Conservation (phyloP, 495 filamentous ascomycete species). For the Cercophora newfieldiana region DNA sequence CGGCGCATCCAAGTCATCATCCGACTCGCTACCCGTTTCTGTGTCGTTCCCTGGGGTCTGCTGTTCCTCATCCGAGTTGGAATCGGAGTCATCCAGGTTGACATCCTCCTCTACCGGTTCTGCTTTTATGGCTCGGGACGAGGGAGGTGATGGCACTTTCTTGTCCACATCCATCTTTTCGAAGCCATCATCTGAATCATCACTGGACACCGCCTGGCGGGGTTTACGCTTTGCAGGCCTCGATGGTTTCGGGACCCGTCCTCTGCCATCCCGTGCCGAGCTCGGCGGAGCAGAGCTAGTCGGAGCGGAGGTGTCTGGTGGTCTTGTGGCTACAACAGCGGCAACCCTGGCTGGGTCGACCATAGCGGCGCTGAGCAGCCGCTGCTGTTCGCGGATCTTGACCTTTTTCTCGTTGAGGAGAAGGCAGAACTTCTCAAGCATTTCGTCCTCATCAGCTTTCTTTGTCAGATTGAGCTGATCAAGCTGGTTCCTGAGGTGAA, state of each 20-base stretch:
- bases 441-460: slow-evolving; percentile 64
- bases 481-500: slow-evolving; percentile 56
- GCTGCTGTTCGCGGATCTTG: slow-evolving; percentile 84
- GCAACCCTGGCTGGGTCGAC: slow-evolving; percentile 49
- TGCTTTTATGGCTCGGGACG: slow-evolving; percentile 1
- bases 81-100: background rate
- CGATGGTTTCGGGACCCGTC: slow-evolving; percentile 23
- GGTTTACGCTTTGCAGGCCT: slow-evolving; percentile 54
- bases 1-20: slow-evolving; percentile 34
- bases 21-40: slow-evolving; percentile 46
- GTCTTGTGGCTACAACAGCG: slow-evolving; percentile 13
- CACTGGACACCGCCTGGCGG: slow-evolving; percentile 36
- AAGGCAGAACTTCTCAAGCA: slow-evolving; percentile 69
- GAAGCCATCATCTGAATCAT: slow-evolving; percentile 53
- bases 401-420: slow-evolving; percentile 85
- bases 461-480: slow-evolving; percentile 67
- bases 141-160: background rate
- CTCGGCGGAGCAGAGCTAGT: background rate
- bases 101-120: slow-evolving; percentile 32
- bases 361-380: slow-evolving; percentile 61
- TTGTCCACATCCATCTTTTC: slow-evolving; percentile 62
- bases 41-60: slow-evolving; percentile 40
- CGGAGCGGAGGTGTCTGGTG: too few species aligned
- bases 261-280: background rate
- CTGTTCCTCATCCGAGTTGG: background rate